Percentiles rank a stretch among this genome's conserved stretches.
These are phyloP conservation scores for Chrysoporthe austroafricana DNA, from an alignment of 2,329 filamentous ascomycete species.

Conservation along the genomic window DNA sequence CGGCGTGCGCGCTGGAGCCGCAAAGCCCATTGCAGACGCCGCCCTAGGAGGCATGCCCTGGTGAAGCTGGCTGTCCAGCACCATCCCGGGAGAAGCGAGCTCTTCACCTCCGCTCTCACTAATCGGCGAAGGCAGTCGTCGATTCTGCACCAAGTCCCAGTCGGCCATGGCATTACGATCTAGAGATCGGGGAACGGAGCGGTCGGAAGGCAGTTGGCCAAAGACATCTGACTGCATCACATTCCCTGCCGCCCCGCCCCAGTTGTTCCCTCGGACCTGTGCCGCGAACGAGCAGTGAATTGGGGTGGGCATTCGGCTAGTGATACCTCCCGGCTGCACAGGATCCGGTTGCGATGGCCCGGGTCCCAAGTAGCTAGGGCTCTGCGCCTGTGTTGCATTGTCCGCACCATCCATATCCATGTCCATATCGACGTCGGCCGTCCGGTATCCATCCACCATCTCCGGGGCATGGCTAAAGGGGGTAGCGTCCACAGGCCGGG, in stretches of 20 bases:
- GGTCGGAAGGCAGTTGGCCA: slow-evolving; percentile 45
- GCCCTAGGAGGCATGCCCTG: slow-evolving; percentile 41
- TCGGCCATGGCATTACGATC: slow-evolving; percentile 44
- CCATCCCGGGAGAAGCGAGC: slow-evolving; percentile 44
- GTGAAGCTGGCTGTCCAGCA: slow-evolving; percentile 42
- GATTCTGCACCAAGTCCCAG: slow-evolving; percentile 58
- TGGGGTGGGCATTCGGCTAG: slow-evolving; percentile 60
- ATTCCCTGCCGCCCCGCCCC: slow-evolving; percentile 44
- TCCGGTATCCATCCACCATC: slow-evolving; percentile 38
- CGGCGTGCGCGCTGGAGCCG: slow-evolving; percentile 30
- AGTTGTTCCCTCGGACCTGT: slow-evolving; percentile 57
- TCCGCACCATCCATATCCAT: slow-evolving; percentile 50
- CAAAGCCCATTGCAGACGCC: slow-evolving; percentile 39
- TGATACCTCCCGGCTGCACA: slow-evolving; percentile 37
- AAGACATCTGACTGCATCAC: slow-evolving; percentile 40
- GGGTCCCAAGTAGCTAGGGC: slow-evolving; percentile 35
- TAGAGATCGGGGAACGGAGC: slow-evolving; percentile 54
- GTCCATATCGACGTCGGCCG: slow-evolving; percentile 47
- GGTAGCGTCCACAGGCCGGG: slow-evolving; percentile 23
- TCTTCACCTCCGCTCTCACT: slow-evolving; percentile 58
- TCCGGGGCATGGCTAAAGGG: slow-evolving; percentile 28
- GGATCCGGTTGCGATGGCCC: slow-evolving; percentile 39
- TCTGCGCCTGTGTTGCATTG: slow-evolving; percentile 25
- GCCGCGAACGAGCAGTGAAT: slow-evolving; percentile 62
- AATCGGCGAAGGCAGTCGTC: slow-evolving; percentile 62